Base-by-base conservation (phyloP, 805 yeast species). In the Lipomyces lipofer region DNA sequence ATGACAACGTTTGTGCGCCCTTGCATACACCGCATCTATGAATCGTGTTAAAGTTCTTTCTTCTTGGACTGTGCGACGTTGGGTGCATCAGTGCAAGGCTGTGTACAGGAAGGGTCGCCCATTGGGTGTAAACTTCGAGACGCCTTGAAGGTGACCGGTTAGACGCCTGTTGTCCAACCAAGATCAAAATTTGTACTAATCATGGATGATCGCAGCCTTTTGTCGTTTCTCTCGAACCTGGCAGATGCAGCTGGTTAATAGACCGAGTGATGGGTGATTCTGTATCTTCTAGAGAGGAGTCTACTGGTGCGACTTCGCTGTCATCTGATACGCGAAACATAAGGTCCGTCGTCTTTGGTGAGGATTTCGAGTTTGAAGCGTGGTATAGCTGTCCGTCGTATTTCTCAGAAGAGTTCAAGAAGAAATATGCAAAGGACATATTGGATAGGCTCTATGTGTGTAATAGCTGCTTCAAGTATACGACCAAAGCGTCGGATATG, bases 371-470 rank as follows among this genome's bases (percentile, higher is more conserved):
- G 54, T 82, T 91, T 58, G 78, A 82, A 51, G 85, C 97, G 2
- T 89, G 97, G 97, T 90, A 86, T 67, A 94, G 95, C 0, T 86
- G 86, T 63, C 80, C 88, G 2, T 95, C 89, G 0, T 85, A 88
- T 67, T 88, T 90, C 59, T 75, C 75, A 44, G 70, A 52, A 19
- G 55, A 66, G 38, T 43, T 39, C 58, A 59, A 36, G 63, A 62
- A 19, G 63, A 51, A 59, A 59, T 70, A 35, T 49, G 51, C 43
- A 52, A 58, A 25, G 66, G 60, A 51, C 65, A 64, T 46, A 28
- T 38, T 64, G 4, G 52, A 63, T 1, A 56, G 68, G 55, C 73
- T 94, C 13, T 78, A 73, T 64, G 83, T 94, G 1, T 94, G 99
- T 70, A 87, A 84, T 43, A 75, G 72, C 49, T 94, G 99, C 70